Percentiles rank a stretch among this genome's conserved stretches.
Evolutionary conservation across 2,329 filamentous ascomycete species (phyloP).

Genomic region (Fusarium sp.): DNA sequence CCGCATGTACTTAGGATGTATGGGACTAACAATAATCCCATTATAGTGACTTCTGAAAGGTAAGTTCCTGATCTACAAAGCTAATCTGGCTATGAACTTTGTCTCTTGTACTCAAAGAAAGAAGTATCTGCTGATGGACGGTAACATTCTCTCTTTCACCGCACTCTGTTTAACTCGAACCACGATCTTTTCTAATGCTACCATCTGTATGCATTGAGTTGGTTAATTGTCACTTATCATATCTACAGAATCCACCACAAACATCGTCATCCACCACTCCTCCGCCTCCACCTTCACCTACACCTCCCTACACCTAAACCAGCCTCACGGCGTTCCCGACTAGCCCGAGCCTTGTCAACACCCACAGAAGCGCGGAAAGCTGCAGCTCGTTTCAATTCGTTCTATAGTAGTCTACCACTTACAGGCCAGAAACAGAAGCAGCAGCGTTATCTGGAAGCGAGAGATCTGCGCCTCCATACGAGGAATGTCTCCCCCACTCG

Average conservation of each 20-base stretch:
- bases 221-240: constrained; percentile 17
- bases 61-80: constrained; percentile 18
- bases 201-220: background rate
- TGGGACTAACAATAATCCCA: background rate
- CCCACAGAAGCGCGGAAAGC: constrained; percentile 16
- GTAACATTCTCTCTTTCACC: constrained; percentile 3
- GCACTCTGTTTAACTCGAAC: constrained; percentile 8
- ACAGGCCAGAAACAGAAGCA: background rate
- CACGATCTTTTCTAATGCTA: constrained; percentile 11
- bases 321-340: constrained; percentile 40
- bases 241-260: constrained; percentile 17
- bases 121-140: background rate
- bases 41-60: background rate
- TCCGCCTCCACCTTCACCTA: constrained; percentile 21
- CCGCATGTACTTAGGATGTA: constrained; percentile 16
- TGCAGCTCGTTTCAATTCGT: constrained; percentile 22
- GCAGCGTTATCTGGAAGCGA: constrained; percentile 26
- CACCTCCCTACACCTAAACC: constrained; percentile 19
- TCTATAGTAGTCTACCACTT: constrained; percentile 8
- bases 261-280: constrained; percentile 27
- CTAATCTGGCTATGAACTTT: constrained; percentile 4
- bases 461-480: constrained; percentile 38
- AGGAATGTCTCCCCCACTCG: constrained; percentile 23
- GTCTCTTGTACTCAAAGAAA: background rate
- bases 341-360: constrained; percentile 29